Base-by-base conservation (phyloP, 2,329 filamentous ascomycete genomes). In the Clarireedia monteithiana region DNA sequence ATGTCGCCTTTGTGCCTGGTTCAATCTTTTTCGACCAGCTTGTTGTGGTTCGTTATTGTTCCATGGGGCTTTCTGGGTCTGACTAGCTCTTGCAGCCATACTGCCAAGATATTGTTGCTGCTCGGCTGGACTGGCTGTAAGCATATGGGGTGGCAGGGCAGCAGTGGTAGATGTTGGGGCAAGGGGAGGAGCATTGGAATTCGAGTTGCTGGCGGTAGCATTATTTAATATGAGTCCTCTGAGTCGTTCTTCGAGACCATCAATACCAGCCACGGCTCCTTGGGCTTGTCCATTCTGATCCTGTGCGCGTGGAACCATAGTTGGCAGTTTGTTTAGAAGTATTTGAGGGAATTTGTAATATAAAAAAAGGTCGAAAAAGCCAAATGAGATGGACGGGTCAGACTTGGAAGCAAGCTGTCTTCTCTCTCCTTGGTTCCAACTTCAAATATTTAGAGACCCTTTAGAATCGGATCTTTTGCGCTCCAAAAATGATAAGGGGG, bases 1-100 rank as follows among this genome's bases (percentile, higher is more conserved):
- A 63, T 84, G 80, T 23, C 82, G 77, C 49, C 82, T 75, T 62
- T 85, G 80, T 1, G 82, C 82, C 64, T 86, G 83, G 58, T 86
- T 86, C 2, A 73, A 77, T 23, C 82, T 79, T 62, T 77, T 82
- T 9, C 60, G 53, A 36, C 58, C 55, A 44, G 30, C 20, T 62
- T 73, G 72, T 10, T 55, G 51, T 39, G 57, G 48, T 38, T 47
- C 42, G 38, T n/a, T 7, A 47, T 6, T 27, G 20, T 36, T 10
- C 10, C 10, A 12, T 3, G 47, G 7, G 12, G n/a, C 38, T 53
- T 70, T 74, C 20, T 50, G 44, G 20, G 48, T 14, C 6, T n/a
- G 15, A 15, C 48, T 12, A 36, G 50, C 10, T 42, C 23, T 49
- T 14, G 49, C 15, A 20, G 17, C 15, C n/a, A 53, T 40, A 15